A percentile compares a stretch with the other conserved stretches of the same genome.
phyloP scores from a whole-genome alignment of 2,329 filamentous ascomycete species.

The Arthroderma sp. region DNA sequence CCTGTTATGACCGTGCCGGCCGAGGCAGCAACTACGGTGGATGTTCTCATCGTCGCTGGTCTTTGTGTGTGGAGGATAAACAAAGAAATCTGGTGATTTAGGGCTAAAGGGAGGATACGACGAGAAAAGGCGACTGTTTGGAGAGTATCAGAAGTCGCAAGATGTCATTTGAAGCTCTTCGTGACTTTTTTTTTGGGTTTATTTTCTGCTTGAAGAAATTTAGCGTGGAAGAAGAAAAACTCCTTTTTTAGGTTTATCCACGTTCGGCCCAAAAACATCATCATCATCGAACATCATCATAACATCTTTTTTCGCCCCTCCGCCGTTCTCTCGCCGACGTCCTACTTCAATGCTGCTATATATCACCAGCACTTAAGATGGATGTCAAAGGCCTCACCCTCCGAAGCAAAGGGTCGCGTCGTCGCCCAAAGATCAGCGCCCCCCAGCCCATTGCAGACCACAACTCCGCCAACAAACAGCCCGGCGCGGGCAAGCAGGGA shows the following conservation, averaged over 20 bases:
- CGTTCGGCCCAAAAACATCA: background rate
- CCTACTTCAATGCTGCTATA: background rate
- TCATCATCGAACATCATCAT: background rate
- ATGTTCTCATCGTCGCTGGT: constrained; percentile 35
- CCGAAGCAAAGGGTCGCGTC: constrained; percentile 44
- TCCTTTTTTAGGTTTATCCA: background rate
- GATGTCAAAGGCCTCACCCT: constrained; percentile 47
- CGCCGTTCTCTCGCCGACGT: background rate
- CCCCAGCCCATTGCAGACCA: constrained; percentile 41
- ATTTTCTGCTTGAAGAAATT: background rate
- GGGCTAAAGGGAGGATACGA: too few relatives aligned
- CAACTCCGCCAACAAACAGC: constrained; percentile 11
- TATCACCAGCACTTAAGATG: constrained; percentile 23
- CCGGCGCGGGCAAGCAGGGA: constrained; percentile 20
- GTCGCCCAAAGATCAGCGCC: constrained; percentile 43
- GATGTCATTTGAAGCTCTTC: too few relatives aligned
- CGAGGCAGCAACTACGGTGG: constrained; percentile 45
- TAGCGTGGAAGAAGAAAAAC: background rate
- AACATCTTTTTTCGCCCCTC: background rate
- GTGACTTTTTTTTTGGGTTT: background rate
- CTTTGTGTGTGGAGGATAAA: too few relatives aligned
- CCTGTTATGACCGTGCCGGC: constrained; percentile 46
- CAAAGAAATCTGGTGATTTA: too few relatives aligned
- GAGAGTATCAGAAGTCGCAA: background rate
- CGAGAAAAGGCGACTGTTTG: background rate